Conservation (phyloP, 768 basidiomycete species). For the Obba rivulosa region DNA sequence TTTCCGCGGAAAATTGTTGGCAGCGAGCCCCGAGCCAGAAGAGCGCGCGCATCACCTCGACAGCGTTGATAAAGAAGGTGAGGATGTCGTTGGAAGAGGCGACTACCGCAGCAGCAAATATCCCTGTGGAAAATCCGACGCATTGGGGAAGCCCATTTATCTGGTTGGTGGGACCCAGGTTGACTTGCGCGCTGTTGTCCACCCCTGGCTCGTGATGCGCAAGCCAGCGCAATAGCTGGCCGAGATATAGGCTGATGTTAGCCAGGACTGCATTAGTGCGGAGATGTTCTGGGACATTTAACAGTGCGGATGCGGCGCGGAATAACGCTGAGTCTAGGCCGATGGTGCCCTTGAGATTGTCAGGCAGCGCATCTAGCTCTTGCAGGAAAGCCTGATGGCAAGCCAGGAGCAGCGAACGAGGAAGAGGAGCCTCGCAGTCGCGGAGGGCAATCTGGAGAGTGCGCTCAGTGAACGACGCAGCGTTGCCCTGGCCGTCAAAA, state of each 20-base stretch:
- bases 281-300: constrained; percentile 1
- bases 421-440: constrained; percentile 8
- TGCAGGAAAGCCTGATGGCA: constrained; percentile 9
- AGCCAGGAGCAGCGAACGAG: constrained; percentile 5
- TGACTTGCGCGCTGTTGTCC: not conserved
- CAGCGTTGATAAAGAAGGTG: constrained; percentile 4
- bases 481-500: constrained; percentile 11
- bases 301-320: constrained; percentile 1
- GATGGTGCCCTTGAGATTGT: not conserved
- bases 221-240: constrained; percentile 12
- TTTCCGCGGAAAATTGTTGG: constrained; percentile 1
- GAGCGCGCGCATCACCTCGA: constrained; percentile 8
- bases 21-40: constrained; percentile 16
- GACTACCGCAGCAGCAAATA: constrained; percentile 13
- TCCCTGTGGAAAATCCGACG: constrained; percentile 16
- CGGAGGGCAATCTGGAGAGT: constrained; percentile 7
- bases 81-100: constrained; percentile 6
- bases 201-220: not conserved
- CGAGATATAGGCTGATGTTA: constrained; percentile 11
- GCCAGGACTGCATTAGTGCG: constrained; percentile 9
- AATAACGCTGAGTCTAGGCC: not conserved
- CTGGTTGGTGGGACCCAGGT: not conserved
- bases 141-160: not conserved
- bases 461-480: constrained; percentile 3
- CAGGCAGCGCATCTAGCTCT: constrained; percentile 6